Conservation (phyloP, 352 stramenopile species). For the Pythium vanterpoolii region DNA sequence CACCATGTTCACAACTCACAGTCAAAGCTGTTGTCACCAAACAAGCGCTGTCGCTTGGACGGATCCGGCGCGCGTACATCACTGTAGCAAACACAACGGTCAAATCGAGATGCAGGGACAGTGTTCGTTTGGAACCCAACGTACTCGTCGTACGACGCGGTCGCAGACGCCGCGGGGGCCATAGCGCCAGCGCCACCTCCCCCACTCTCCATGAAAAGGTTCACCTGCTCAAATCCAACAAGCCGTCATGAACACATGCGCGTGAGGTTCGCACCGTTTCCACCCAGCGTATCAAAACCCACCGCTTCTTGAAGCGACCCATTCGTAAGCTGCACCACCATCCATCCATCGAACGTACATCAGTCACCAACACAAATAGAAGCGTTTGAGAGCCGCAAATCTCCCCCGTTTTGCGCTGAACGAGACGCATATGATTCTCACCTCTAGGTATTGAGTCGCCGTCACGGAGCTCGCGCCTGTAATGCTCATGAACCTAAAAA, state of each 20-base stretch:
- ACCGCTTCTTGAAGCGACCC: constrained; percentile 74
- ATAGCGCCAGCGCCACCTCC: constrained; percentile 26
- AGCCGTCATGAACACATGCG: neutral
- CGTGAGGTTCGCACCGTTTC: constrained; percentile 1
- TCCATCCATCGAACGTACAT: neutral
- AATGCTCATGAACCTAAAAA: constrained; percentile 83
- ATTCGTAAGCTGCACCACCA: constrained; percentile 55
- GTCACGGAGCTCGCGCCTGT: constrained; percentile 65
- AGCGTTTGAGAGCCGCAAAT: neutral
- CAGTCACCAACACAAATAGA: neutral
- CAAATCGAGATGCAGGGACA: neutral
- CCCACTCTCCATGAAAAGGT: constrained; percentile 84
- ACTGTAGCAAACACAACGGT: constrained; percentile 19
- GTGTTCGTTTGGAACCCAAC: neutral
- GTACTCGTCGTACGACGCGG: constrained; percentile 28
- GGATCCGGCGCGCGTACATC: constrained; percentile 74
- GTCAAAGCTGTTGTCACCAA: constrained; percentile 48
- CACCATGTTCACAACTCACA: constrained; percentile 6
- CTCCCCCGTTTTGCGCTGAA: too few species aligned
- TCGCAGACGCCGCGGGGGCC: constrained; percentile 33
- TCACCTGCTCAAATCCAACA: constrained; percentile 37
- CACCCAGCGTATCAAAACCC: neutral
- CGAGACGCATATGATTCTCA: too few species aligned
- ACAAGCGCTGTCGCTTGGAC: constrained; percentile 79
- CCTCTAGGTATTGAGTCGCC: constrained; percentile 73